Conservation (phyloP, 2,329 filamentous ascomycete species). For the Plectosphaerella cucumerina region DNA sequence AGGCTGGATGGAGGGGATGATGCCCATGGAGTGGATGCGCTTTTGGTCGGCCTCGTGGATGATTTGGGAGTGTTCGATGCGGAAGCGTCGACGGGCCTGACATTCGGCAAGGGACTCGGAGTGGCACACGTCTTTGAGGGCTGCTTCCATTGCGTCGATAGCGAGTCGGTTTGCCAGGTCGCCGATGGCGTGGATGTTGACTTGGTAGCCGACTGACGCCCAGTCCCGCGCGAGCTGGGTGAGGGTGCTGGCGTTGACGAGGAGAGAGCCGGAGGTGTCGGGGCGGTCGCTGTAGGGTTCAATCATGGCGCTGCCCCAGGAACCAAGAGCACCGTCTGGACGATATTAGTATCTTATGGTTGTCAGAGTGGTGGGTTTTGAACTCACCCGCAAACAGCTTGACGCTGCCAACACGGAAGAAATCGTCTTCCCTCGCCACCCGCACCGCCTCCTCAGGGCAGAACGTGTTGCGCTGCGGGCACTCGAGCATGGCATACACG, state of each 20-base stretch:
- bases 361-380: not conserved
- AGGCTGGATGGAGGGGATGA: conserved; percentile 67
- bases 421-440: conserved; percentile 38
- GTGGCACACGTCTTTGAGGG: conserved; percentile 51
- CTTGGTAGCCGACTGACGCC: conserved; percentile 59
- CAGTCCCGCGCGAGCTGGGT: conserved; percentile 50
- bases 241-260: conserved; percentile 60
- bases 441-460: conserved; percentile 48
- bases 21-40: conserved; percentile 53
- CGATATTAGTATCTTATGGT: conserved; percentile 7
- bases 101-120: conserved; percentile 37
- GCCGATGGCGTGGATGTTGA: conserved; percentile 70
- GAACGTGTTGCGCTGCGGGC: conserved; percentile 58
- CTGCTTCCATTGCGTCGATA: conserved; percentile 57
- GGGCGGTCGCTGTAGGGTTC: conserved; percentile 64
- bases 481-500: conserved; percentile 67
- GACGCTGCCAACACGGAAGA: conserved; percentile 58
- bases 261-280: conserved; percentile 57
- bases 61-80: conserved; percentile 69
- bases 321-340: conserved; percentile 63
- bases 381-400: conserved; percentile 63
- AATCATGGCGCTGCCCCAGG: conserved; percentile 69
- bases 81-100: conserved; percentile 53
- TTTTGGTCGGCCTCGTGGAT: conserved; percentile 61
- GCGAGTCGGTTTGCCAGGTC: conserved; percentile 64